Conservation (phyloP, 169 alveolate genomes). For the Miamiensis avidus region DNA sequence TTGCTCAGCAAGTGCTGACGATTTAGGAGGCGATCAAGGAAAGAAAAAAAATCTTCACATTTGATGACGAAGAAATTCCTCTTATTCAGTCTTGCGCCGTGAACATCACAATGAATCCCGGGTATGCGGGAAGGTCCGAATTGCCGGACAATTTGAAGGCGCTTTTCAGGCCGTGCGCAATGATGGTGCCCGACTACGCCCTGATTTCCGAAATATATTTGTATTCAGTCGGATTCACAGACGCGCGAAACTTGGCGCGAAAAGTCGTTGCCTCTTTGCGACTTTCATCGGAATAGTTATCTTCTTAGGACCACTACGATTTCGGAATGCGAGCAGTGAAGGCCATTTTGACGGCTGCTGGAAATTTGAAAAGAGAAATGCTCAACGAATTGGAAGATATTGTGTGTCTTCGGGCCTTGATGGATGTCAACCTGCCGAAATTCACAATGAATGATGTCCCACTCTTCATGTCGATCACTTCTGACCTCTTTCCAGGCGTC, state of each 20-base stretch:
- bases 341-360: conserved; percentile 92
- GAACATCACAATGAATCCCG: conserved; percentile 92
- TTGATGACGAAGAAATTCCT: conserved; percentile 87
- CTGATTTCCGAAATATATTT: conserved; percentile 93
- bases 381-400: conserved; percentile 74
- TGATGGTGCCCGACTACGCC: conserved; percentile 96
- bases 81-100: conserved; percentile 82
- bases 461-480: conserved; percentile 87
- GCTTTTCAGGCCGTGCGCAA: conserved; percentile 95
- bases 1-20: conserved; percentile 65
- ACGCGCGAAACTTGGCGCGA: conserved; percentile 89
- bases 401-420: conserved; percentile 85
- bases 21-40: conserved; percentile 69
- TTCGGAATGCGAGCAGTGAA: conserved; percentile 94
- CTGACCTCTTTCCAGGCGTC: conserved; percentile 94
- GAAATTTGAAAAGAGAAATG: conserved; percentile 84
- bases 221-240: conserved; percentile 92
- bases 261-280: conserved; percentile 90
- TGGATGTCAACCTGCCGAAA: conserved; percentile 92
- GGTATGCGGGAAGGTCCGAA: conserved; percentile 91
- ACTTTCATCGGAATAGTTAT: conserved; percentile 91
- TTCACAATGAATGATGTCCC: conserved; percentile 90
- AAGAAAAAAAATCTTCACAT: conserved; percentile 80
- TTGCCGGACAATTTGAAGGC: conserved; percentile 93
- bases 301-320: conserved; percentile 91